Evolutionary conservation across 2,329 filamentous ascomycete genomes (phyloP), one percentile per base, ranked within the genome.

Genomic region (Pseudocercospora fijiensis): DNA sequence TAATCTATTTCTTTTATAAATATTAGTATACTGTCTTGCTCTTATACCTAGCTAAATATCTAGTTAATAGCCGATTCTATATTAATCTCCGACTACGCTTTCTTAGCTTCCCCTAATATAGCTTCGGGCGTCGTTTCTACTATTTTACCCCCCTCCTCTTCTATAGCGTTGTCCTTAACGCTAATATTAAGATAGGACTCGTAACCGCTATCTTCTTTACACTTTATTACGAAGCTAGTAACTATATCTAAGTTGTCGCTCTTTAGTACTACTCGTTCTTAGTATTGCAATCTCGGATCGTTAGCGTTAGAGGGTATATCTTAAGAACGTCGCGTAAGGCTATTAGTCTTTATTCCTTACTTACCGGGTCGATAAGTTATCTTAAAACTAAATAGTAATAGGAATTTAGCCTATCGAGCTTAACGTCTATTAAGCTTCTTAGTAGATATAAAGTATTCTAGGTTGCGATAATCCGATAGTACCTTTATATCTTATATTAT

Each of bases 381-480:
- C 27, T 52, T 60, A 60, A 60, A 60, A 45, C n/a, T 33, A 45
- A 60, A 60, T 13, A 33, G 16, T 3, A 20, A 52, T 10, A 60
- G 27, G 16, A 60, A 60, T 11, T 52, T 16, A 7, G 26, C 58
- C 45, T 60, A 60, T 5, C 45, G 16, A 10, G 22, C 45, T 60
- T 60, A 41, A 22, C 22, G 4, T 1, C 55, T 41, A 26, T 51
- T 51, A 22, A 51, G 45, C 13, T 26, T 22, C 22, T 51, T 51
- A 3, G 22, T 26, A 8, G 22, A 22, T 26, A 51, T 51, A 51
- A 51, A 58, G 33, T 47, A 45, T 28, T 58, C 24, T 22, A 58
- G 30, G 20, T 58, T 60, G 11, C 27, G 28, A 52, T 60, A 60
- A 18, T 60, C 16, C 6, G 27, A 51, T 11, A 51, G 45, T 18